Conservation (phyloP, 352 stramenopile genomes). For the Thraustochytrium sp. region DNA sequence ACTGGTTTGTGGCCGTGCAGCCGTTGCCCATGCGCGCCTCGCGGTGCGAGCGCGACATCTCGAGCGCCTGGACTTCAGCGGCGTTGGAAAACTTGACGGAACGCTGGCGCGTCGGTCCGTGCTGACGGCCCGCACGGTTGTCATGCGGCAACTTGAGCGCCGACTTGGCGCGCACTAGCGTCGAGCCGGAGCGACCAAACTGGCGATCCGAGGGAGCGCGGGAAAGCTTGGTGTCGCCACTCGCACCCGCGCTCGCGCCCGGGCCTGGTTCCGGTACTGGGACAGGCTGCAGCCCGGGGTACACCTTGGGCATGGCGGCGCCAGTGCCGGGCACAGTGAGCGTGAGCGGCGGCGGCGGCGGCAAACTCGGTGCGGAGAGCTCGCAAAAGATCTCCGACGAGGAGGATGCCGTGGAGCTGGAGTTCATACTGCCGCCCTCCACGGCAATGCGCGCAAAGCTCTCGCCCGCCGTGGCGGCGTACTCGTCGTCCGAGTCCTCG, state of each 20-base stretch:
- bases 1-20: not conserved
- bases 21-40: constrained; percentile 24
- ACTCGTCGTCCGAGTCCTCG: constrained; percentile 34
- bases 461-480: not conserved
- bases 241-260: no score
- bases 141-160: constrained; percentile 15
- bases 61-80: not conserved
- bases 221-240: no score
- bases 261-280: no score
- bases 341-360: not conserved
- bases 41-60: not conserved
- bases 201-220: no score
- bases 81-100: constrained; percentile 26
- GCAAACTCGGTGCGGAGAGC: not conserved
- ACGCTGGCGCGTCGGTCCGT: not conserved
- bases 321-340: no score
- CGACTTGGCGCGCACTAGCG: not conserved
- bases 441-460: no score
- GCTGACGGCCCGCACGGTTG: not conserved
- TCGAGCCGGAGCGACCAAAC: not conserved
- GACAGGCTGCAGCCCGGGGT: no score
- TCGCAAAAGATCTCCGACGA: not conserved
- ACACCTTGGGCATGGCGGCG: no score
- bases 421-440: not conserved
- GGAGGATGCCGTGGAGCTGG: not conserved